Evolutionary conservation across 768 basidiomycete genomes (phyloP).

Genomic region (Tulasnella sp.): DNA sequence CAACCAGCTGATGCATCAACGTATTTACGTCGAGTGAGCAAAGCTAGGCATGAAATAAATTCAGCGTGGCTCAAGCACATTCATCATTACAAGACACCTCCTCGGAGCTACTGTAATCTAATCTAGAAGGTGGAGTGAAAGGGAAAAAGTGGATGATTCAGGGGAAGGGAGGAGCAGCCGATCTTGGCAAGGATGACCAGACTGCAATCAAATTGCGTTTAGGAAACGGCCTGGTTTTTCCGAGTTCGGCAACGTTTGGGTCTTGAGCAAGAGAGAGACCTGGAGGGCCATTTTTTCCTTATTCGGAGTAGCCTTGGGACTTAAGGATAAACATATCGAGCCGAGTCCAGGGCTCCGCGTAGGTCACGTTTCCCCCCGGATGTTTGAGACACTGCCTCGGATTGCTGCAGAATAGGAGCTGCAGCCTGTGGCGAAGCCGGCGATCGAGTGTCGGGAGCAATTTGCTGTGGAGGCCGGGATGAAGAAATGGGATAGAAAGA

Average conservation of each 20-base stretch:
- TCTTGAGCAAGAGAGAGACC: neutral
- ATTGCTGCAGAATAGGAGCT: neutral
- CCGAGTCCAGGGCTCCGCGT: neutral
- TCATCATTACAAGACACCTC: no score
- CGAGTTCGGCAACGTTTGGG: neutral
- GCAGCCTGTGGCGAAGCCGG: neutral
- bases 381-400: neutral
- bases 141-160: no score
- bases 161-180: no score
- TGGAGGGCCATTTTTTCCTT: neutral
- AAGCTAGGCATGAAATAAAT: no score
- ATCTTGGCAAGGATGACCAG: no score
- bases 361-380: neutral
- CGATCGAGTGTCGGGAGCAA: neutral
- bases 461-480: neutral
- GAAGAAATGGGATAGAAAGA: neutral
- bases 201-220: no score
- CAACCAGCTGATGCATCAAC: no score
- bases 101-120: no score
- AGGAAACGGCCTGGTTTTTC: neutral
- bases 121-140: no score
- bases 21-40: no score
- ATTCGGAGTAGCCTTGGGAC: neutral
- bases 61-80: no score
- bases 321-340: neutral